Evolutionary conservation across 1,284 basidiomycete species (phyloP).

Genomic region (Pyrrhoderma lamaoense): DNA sequence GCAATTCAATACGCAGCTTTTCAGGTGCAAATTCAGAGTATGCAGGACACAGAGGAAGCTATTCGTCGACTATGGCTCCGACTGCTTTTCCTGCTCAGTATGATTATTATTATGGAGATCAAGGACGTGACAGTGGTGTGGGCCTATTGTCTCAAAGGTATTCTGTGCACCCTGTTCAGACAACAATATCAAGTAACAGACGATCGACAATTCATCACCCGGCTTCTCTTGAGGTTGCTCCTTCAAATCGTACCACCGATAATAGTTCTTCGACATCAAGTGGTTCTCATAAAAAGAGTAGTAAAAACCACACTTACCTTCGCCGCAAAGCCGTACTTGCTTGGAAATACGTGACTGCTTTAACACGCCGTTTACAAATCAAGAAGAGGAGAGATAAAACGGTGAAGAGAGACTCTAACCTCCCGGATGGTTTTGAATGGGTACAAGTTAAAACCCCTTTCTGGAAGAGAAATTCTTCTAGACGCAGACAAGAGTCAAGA

Average conservation of each 20-base stretch:
- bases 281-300: background rate
- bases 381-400: background rate
- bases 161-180: too few species aligned
- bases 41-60: background rate
- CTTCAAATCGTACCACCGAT: background rate
- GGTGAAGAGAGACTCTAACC: background rate
- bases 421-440: conserved; percentile 12
- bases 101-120: too few species aligned
- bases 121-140: too few species aligned
- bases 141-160: background rate
- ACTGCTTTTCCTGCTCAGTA: background rate
- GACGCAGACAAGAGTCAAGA: background rate
- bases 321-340: conserved; percentile 8
- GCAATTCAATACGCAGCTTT: conserved; percentile 1
- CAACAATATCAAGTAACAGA: background rate
- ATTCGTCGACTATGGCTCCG: background rate
- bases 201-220: background rate
- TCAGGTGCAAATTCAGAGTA: background rate
- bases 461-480: conserved; percentile 12
- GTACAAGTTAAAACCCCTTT: background rate
- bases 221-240: background rate
- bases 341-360: conserved; percentile 13
- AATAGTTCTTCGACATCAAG: background rate
- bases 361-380: background rate
- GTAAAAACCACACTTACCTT: background rate